Evolutionary conservation across 2,329 filamentous ascomycete genomes (phyloP).

Genomic region (Didymella pinodella): DNA sequence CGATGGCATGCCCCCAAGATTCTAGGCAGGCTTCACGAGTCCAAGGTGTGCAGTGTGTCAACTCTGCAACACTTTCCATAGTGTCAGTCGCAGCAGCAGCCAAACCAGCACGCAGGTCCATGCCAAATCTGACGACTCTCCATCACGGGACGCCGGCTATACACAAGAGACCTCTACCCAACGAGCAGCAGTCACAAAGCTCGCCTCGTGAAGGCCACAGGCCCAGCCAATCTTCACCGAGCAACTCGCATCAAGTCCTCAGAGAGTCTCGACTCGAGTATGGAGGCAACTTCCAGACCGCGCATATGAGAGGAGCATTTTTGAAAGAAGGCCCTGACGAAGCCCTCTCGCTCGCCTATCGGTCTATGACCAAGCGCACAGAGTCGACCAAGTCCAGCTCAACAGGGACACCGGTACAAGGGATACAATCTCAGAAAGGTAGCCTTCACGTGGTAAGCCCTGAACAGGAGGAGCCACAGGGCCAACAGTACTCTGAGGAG

Average conservation of each 20-base stretch:
- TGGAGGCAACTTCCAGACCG: slow-evolving; percentile 5
- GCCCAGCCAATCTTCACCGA: slow-evolving; percentile 6
- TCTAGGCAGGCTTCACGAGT: background rate
- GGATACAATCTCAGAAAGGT: slow-evolving; percentile 10
- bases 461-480: background rate
- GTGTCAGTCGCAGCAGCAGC: slow-evolving; percentile 1
- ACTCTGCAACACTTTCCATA: slow-evolving; percentile 1
- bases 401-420: background rate
- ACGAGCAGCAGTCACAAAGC: background rate
- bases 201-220: background rate
- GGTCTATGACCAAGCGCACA: background rate
- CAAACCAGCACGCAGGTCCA: slow-evolving; percentile 16
- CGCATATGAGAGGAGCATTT: background rate
- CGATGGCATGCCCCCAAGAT: slow-evolving; percentile 1
- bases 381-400: background rate
- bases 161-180: background rate
- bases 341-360: background rate
- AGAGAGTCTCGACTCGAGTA: slow-evolving; percentile 16
- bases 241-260: background rate
- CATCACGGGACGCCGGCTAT: background rate
- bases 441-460: background rate
- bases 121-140: slow-evolving; percentile 22
- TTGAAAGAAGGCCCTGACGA: too few relatives aligned
- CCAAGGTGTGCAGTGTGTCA: slow-evolving; percentile 7
- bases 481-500: slow-evolving; percentile 3